These are phyloP conservation scores for Wickerhamiella spandovensis DNA, from an alignment of 805 yeast genomes.

Conservation along the genomic window DNA sequence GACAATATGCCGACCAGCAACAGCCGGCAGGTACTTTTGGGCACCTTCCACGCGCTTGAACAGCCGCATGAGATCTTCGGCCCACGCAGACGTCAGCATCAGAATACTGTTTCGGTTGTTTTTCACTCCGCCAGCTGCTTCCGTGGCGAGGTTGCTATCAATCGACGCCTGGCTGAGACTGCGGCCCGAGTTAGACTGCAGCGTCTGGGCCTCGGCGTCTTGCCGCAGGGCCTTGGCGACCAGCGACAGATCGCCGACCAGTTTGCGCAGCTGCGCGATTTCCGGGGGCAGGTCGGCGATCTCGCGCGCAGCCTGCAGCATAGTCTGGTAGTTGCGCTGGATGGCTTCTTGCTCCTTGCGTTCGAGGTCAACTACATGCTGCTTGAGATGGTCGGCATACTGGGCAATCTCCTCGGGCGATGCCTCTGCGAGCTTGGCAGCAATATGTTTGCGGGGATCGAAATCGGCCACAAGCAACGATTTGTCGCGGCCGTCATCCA, in stretches of 20 bases:
- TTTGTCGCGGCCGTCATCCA: conserved; percentile 30
- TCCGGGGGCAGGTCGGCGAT: conserved; percentile 52
- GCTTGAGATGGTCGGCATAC: conserved; percentile 12
- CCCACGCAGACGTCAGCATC: conserved; percentile 73
- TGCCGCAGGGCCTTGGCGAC: conserved; percentile 47
- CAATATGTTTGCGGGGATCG: conserved; percentile 19
- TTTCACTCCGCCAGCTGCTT: neutral
- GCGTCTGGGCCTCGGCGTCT: conserved; percentile 34
- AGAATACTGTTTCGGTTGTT: conserved; percentile 36
- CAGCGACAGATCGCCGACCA: conserved; percentile 45
- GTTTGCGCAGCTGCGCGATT: conserved; percentile 44
- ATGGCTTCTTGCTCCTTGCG: conserved; percentile 19
- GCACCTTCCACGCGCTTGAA: conserved; percentile 87
- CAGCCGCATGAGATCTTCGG: conserved; percentile 49
- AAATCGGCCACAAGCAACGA: conserved; percentile 44
- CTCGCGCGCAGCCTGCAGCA: conserved; percentile 31
- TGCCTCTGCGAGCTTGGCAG: conserved; percentile 11
- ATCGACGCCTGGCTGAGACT: conserved; percentile 3
- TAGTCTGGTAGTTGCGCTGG: conserved; percentile 22
- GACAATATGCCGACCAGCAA: conserved; percentile 69
- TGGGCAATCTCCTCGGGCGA: conserved; percentile 9
- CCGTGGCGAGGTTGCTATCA: neutral
- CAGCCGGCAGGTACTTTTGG: conserved; percentile 57
- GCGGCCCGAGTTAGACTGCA: neutral
- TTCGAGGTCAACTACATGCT: conserved; percentile 9